Evolutionary conservation across 2,329 filamentous ascomycete genomes (phyloP).

Genomic region (Ophiosphaerella narmari): DNA sequence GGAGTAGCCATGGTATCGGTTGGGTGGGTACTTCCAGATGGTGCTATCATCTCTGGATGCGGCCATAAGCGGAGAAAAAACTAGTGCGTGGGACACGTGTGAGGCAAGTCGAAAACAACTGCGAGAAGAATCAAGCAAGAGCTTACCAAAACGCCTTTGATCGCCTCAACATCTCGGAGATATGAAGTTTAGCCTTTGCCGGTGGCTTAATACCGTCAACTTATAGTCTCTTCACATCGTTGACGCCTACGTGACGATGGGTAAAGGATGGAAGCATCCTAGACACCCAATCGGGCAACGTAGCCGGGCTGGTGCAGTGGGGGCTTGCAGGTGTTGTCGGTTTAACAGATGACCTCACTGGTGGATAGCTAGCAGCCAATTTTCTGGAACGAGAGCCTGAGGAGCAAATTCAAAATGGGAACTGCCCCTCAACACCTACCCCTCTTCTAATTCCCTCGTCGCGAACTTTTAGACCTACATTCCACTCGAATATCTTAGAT

Average conservation of each 20-base stretch:
- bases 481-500: conserved; percentile 3
- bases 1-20: too few relatives aligned
- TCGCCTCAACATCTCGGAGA: not conserved
- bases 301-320: conserved; percentile 11
- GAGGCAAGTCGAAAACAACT: not conserved
- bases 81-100: not conserved
- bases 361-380: conserved; percentile 32
- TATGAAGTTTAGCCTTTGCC: not conserved
- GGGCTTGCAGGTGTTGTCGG: conserved; percentile 16
- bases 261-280: not conserved
- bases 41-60: too few relatives aligned
- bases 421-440: conserved; percentile 30
- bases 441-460: conserved; percentile 12
- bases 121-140: not conserved
- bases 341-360: conserved; percentile 41
- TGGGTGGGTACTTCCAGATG: too few relatives aligned
- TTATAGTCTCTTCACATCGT: conserved; percentile 7
- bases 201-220: conserved; percentile 3
- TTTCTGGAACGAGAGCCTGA: conserved; percentile 21
- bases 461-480: conserved; percentile 4
- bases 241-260: conserved; percentile 34
- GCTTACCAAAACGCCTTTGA: conserved; percentile 1
- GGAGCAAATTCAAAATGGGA: conserved; percentile 31
- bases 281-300: conserved; percentile 27
- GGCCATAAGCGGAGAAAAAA: too few relatives aligned